Evolutionary conservation across 1,284 basidiomycete genomes (phyloP).

Genomic region (Trichosporon ovoides): DNA sequence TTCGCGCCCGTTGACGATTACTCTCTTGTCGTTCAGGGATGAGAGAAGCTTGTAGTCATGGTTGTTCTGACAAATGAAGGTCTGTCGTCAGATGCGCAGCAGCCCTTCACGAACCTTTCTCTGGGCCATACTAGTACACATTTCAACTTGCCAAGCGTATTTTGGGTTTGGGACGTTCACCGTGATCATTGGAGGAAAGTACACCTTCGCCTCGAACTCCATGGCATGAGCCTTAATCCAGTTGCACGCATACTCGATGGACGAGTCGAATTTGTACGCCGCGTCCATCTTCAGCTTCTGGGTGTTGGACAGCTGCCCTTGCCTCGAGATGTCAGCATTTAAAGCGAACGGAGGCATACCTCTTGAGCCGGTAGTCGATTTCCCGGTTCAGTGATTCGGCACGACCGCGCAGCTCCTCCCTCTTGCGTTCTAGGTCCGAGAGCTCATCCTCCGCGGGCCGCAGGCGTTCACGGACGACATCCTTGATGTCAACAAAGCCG

Average conservation of each 20-base stretch:
- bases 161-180: slow-evolving; percentile 63
- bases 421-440: background rate
- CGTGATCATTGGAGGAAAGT: slow-evolving; percentile 73
- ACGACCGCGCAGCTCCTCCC: background rate
- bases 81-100: slow-evolving; percentile 52
- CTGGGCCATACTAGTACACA: slow-evolving; percentile 59
- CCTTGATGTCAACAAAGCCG: background rate
- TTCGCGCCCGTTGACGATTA: slow-evolving; percentile 4
- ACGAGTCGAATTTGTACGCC: slow-evolving; percentile 54
- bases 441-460: background rate
- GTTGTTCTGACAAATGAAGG: slow-evolving; percentile 76
- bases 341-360: background rate
- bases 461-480: background rate
- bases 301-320: slow-evolving; percentile 59
- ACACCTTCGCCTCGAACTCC: slow-evolving; percentile 71
- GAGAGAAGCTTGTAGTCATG: slow-evolving; percentile 74
- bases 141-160: slow-evolving; percentile 70
- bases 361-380: slow-evolving; percentile 5
- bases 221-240: slow-evolving; percentile 70
- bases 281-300: slow-evolving; percentile 50
- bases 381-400: background rate
- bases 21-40: slow-evolving; percentile 58
- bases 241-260: slow-evolving; percentile 59
- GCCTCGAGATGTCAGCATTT: slow-evolving; percentile 46
- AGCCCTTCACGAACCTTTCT: slow-evolving; percentile 56